Conservation (phyloP, 257 asterid genomes). For the Lithospermum erythrorhizon region DNA sequence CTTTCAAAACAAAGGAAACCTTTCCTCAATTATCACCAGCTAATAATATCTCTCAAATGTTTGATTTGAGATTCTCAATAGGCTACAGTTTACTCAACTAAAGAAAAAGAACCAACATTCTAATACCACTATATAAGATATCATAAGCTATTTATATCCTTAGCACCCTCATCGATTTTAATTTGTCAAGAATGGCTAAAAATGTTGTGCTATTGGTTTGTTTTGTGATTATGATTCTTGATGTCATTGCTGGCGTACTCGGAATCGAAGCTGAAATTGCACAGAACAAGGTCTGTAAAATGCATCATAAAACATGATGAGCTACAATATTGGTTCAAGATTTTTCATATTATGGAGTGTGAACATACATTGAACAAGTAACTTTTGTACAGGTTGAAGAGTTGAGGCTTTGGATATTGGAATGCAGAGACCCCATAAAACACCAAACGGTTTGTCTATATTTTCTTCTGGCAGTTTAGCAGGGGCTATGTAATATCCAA, state of each 20-base stretch:
- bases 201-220: slow-evolving; percentile 20
- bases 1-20: slow-evolving; percentile 43
- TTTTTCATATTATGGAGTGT: too few relatives aligned
- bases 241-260: slow-evolving; percentile 31
- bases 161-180: background rate
- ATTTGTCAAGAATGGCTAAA: slow-evolving; percentile 20
- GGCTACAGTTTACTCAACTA: slow-evolving; percentile 1
- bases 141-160: slow-evolving; percentile 5
- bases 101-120: background rate
- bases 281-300: slow-evolving; percentile 24
- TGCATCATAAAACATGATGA: background rate
- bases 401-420: slow-evolving; percentile 50
- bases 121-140: slow-evolving; percentile 7
- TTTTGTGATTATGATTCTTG: slow-evolving; percentile 24
- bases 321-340: too few relatives aligned
- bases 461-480: too few relatives aligned
- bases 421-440: slow-evolving; percentile 88
- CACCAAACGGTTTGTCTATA: too few relatives aligned
- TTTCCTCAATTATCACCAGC: slow-evolving; percentile 15
- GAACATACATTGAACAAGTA: too few relatives aligned
- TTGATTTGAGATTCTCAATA: slow-evolving; percentile 26
- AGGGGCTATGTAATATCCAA: too few relatives aligned
- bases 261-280: slow-evolving; percentile 41
- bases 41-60: too few relatives aligned
- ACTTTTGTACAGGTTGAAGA: slow-evolving; percentile 29